phyloP scores from a whole-genome alignment of 257 asterid species.

The Perilla frutescens region DNA sequence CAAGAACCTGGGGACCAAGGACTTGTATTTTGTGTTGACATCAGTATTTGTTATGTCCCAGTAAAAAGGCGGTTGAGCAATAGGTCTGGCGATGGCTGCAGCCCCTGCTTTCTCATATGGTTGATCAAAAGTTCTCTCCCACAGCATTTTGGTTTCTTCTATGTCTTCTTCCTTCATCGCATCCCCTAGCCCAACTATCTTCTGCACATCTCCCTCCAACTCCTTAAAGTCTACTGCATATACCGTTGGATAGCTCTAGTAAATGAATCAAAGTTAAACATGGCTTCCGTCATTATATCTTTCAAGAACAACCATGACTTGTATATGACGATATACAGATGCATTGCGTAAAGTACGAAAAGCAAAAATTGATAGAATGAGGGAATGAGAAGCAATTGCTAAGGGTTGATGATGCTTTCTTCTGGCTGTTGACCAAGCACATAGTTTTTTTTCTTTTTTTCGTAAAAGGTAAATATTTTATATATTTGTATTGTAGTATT shows the following conservation, averaged over 20 bases:
- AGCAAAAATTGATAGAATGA: not conserved
- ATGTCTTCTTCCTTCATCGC: constrained; percentile 51
- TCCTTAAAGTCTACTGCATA: constrained; percentile 72
- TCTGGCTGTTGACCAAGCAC: not conserved
- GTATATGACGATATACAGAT: not conserved
- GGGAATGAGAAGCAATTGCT: not conserved
- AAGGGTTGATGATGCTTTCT: not conserved
- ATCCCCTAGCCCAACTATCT: constrained; percentile 58
- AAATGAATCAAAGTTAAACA: constrained; percentile 35
- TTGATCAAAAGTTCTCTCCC: constrained; percentile 82
- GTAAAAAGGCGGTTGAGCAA: constrained; percentile 57
- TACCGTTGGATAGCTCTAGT: constrained; percentile 87
- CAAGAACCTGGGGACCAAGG: constrained; percentile 78
- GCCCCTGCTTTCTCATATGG: constrained; percentile 92
- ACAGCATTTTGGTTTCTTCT: constrained; percentile 57
- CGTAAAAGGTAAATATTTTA: too few species aligned
- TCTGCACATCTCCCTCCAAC: constrained; percentile 61
- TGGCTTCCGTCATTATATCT: constrained; percentile 28
- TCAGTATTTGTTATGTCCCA: constrained; percentile 70
- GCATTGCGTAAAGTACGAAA: constrained; percentile 6
- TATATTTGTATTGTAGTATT: not conserved
- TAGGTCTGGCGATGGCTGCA: constrained; percentile 46
- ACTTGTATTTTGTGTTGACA: constrained; percentile 73
- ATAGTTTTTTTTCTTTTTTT: too few species aligned
- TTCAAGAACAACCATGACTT: constrained; percentile 18